Base-by-base conservation (phyloP, 1,139 yeast genomes). In the Nadsonia commutata region DNA sequence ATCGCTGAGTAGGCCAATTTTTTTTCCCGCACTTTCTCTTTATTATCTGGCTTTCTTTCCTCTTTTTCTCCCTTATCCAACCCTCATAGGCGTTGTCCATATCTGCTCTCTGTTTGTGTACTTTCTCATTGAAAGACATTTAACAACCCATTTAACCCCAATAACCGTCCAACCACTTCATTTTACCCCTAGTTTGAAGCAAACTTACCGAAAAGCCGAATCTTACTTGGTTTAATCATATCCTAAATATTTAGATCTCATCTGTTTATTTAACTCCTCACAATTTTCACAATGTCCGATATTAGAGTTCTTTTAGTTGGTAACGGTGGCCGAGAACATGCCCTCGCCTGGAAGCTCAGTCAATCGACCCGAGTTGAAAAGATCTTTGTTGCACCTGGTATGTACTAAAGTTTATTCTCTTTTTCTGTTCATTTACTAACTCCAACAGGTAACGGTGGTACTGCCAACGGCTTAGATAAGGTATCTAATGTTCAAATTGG, bases 291-390 rank as follows among this genome's bases (percentile, higher is more conserved):
- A 41, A 21, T 38, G 42, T 39, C 48, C 49, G 41, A 44, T 39
- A 48, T 64, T 62, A 85, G 82, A 61, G 67, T 90, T 53, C 78
- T 93, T 51, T 80, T 93, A 51, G 73, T 93, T 55, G 99, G 99
- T 57, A 86, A 83, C 66, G 99, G 99, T 58, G 99, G 98, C 54
- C 86, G 99, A 70, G 99, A 93, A 65, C 97, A 90, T 63, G 97
- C 98, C 45, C 72, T 93, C 51, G 82, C 85, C 18, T 88, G 96
- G 96, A 83, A 81, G 59, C 73, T 93, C 52, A 68, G 82, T 38
- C 93, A 85, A 63, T 84, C 95, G 27, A 65, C 76, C 36, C 63
- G 74, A 37, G 95, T 86, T 39, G 66, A 67, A 49, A 72, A 74
- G 50, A 80, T 93, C 54, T 93, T 61, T 56, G 95, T 90, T 44